phyloP scores from a whole-genome alignment of 163 green algal genomes.

The Chlamydomonas reinhardtii region DNA sequence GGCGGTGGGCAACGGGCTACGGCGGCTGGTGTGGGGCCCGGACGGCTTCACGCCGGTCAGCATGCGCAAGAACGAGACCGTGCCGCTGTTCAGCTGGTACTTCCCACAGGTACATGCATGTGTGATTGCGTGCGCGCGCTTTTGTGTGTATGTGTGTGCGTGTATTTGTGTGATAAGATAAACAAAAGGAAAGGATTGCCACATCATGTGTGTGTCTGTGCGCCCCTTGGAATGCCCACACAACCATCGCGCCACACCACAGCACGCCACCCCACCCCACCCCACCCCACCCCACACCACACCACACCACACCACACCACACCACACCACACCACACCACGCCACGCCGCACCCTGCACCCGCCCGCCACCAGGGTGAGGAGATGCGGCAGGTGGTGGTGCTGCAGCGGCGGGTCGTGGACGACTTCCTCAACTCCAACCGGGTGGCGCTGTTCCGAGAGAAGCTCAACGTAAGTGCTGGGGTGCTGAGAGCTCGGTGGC shows the following conservation, averaged over 20 bases:
- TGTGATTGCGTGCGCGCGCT: not conserved
- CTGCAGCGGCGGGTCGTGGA: constrained; percentile 21
- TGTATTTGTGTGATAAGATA: too few species aligned
- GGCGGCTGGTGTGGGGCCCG: constrained; percentile 23
- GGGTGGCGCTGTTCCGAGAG: constrained; percentile 10
- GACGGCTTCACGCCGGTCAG: not conserved
- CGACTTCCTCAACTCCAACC: constrained; percentile 8
- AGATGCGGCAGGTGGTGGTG: not conserved
- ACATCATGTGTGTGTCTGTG: too few species aligned
- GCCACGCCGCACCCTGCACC: too few species aligned
- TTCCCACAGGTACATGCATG: constrained; percentile 8
- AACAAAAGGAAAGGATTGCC: too few species aligned
- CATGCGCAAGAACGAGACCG: constrained; percentile 26
- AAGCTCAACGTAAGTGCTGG: not conserved
- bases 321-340: too few species aligned
- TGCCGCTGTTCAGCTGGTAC: constrained; percentile 31
- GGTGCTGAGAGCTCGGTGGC: too few species aligned
- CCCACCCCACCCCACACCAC: too few species aligned
- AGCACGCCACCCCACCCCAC: too few species aligned
- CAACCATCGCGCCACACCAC: too few species aligned
- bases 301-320: too few species aligned
- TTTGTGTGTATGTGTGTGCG: not conserved
- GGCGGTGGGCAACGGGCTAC: not conserved
- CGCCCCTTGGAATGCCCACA: too few species aligned
- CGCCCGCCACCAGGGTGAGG: not conserved